Evolutionary conservation across 1,284 basidiomycete species (phyloP).

Genomic region (Boletus austroedulis): DNA sequence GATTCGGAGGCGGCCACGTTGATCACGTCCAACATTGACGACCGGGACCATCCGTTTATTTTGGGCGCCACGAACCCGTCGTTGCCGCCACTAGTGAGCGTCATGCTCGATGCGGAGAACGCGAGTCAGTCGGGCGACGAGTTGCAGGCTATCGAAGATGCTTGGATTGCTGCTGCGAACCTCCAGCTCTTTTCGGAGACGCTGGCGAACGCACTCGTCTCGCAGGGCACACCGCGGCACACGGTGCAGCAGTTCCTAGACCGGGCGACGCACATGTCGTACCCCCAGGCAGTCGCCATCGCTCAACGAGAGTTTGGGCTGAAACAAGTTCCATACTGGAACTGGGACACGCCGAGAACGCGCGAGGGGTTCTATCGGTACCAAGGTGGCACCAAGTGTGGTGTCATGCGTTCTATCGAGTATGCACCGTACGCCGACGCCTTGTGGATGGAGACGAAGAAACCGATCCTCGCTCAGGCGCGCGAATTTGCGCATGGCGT

Average conservation of each 20-base stretch:
- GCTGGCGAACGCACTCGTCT: slow-evolving; percentile 69
- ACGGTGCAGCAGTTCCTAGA: slow-evolving; percentile 58
- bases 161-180: slow-evolving; percentile 78
- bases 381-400: slow-evolving; percentile 94
- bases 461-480: slow-evolving; percentile 92
- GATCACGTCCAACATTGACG: slow-evolving; percentile 95
- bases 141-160: slow-evolving; percentile 85
- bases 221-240: slow-evolving; percentile 53
- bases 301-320: slow-evolving; percentile 83
- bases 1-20: slow-evolving; percentile 94
- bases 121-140: slow-evolving; percentile 77
- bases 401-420: slow-evolving; percentile 88
- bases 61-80: slow-evolving; percentile 84
- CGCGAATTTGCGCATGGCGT: slow-evolving; percentile 91
- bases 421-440: slow-evolving; percentile 94
- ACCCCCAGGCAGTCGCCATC: slow-evolving; percentile 67
- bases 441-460: slow-evolving; percentile 98
- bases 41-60: slow-evolving; percentile 95
- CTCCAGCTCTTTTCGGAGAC: slow-evolving; percentile 78
- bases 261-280: slow-evolving; percentile 65
- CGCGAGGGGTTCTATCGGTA: slow-evolving; percentile 97
- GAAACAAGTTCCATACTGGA: slow-evolving; percentile 73
- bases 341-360: slow-evolving; percentile 94
- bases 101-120: slow-evolving; percentile 84
- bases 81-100: slow-evolving; percentile 66